These are phyloP conservation scores for Citrus trifoliata DNA, from an alignment of 345 rosid genomes.

Conservation along the genomic window DNA sequence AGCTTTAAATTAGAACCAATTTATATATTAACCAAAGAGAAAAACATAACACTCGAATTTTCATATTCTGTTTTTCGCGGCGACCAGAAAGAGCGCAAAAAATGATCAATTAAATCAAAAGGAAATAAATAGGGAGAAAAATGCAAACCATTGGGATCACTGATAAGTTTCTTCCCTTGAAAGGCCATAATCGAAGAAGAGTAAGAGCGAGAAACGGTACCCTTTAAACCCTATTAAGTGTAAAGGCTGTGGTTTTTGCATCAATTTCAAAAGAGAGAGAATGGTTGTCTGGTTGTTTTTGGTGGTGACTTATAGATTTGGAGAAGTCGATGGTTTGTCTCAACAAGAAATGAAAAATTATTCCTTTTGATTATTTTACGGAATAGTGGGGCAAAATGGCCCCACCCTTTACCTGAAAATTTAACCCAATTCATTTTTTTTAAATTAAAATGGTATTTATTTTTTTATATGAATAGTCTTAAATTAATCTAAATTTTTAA, in stretches of 20 bases:
- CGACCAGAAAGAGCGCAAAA: constrained; percentile 9
- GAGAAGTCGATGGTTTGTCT: constrained; percentile 21
- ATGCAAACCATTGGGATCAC: constrained; percentile 72
- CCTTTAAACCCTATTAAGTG: constrained; percentile 1
- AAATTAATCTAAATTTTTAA: too few species aligned
- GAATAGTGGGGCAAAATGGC: background rate
- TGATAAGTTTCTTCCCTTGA: constrained; percentile 87
- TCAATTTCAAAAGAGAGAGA: background rate
- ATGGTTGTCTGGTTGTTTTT: constrained; percentile 2
- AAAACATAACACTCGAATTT: background rate
- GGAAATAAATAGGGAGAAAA: constrained; percentile 4
- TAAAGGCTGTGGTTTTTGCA: constrained; percentile 6
- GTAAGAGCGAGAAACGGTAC: background rate
- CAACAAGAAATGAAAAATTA: constrained; percentile 3
- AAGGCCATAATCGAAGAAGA: constrained; percentile 54
- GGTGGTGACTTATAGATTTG: constrained; percentile 9
- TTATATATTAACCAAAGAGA: background rate
- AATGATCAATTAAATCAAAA: background rate
- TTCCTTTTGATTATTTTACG: background rate
- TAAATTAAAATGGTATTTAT: too few species aligned
- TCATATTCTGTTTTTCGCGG: background rate
- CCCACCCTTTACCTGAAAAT: background rate
- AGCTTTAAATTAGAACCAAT: background rate
- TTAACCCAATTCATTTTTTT: background rate
- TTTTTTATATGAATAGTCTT: too few species aligned